These are phyloP conservation scores for Colletotrichum graminicola DNA, from an alignment of 2,329 filamentous ascomycete genomes.

Conservation along the genomic window DNA sequence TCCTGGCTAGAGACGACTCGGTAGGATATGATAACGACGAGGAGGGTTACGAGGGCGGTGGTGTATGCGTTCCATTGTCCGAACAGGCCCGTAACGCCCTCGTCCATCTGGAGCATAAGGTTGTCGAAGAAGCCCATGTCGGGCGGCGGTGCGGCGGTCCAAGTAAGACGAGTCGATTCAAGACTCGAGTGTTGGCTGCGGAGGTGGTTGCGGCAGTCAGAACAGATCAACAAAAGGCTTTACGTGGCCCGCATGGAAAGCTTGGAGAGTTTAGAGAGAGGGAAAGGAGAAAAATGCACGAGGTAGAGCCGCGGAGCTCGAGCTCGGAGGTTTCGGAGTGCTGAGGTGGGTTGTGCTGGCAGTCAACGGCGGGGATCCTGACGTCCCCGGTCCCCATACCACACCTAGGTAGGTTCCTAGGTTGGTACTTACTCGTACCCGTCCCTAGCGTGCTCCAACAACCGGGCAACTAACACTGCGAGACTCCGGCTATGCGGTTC, in stretches of 20 bases:
- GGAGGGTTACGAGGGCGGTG: constrained; percentile 75
- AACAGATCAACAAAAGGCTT: constrained; percentile 20
- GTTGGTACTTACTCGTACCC: constrained; percentile 14
- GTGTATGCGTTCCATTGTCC: constrained; percentile 87
- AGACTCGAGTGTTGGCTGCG: constrained; percentile 10
- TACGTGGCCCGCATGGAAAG: constrained; percentile 40
- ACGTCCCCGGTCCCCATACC: constrained; percentile 27
- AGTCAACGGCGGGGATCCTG: constrained; percentile 37
- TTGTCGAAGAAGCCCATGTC: constrained; percentile 63
- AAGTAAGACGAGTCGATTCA: constrained; percentile 1
- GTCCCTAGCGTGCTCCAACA: constrained; percentile 13
- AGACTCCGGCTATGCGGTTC: background rate
- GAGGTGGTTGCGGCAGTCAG: constrained; percentile 1
- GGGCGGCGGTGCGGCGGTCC: constrained; percentile 29
- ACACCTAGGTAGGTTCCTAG: too few species aligned
- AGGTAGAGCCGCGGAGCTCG: constrained; percentile 38
- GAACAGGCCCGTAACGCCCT: constrained; percentile 75
- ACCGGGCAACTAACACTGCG: constrained; percentile 2
- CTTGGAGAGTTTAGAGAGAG: constrained; percentile 21
- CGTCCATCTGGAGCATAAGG: constrained; percentile 77
- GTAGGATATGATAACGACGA: constrained; percentile 78
- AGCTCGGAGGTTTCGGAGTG: constrained; percentile 38
- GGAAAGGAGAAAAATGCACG: constrained; percentile 3
- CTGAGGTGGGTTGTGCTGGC: constrained; percentile 37
- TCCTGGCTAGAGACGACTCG: constrained; percentile 79